Conservation (phyloP, 2,329 filamentous ascomycete genomes). For the Pyricularia grisea region DNA sequence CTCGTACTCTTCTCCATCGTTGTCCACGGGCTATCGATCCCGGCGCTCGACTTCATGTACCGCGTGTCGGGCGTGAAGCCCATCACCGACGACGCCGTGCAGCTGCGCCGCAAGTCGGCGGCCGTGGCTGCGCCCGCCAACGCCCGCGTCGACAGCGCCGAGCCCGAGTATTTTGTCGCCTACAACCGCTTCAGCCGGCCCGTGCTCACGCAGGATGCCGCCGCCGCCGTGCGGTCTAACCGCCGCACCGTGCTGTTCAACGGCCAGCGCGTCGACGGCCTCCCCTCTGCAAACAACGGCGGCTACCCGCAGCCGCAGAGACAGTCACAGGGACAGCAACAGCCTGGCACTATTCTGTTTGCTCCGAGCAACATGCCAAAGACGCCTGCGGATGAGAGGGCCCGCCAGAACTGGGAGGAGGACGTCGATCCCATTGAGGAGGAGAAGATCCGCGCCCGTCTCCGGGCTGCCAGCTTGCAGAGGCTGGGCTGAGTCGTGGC, state of each 20-base stretch:
- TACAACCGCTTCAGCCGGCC: conserved; percentile 39
- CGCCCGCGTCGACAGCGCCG: conserved; percentile 22
- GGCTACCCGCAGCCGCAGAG: too few relatives aligned
- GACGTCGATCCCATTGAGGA: conserved; percentile 2
- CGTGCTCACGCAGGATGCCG: conserved; percentile 9
- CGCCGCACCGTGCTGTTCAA: conserved; percentile 2
- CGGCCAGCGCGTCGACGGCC: conserved; percentile 11
- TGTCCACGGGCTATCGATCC: conserved; percentile 38
- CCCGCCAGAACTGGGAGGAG: not conserved
- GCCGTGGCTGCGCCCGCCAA: conserved; percentile 26
- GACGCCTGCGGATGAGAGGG: not conserved
- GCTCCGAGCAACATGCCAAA: not conserved
- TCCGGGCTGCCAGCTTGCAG: conserved; percentile 3
- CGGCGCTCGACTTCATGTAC: conserved; percentile 29
- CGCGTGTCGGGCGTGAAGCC: conserved; percentile 23
- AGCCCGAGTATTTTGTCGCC: conserved; percentile 29
- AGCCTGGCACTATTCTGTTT: not conserved
- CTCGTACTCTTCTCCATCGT: conserved; percentile 32
- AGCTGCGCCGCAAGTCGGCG: conserved; percentile 26
- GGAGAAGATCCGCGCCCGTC: not conserved
- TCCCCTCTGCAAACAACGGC: not conserved
- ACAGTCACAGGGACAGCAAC: too few relatives aligned
- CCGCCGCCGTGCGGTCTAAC: not conserved
- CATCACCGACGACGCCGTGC: conserved; percentile 30
- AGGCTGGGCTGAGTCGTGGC: not conserved